phyloP scores from a whole-genome alignment of 129 eudicot species.

The Kitagawia praeruptora region DNA sequence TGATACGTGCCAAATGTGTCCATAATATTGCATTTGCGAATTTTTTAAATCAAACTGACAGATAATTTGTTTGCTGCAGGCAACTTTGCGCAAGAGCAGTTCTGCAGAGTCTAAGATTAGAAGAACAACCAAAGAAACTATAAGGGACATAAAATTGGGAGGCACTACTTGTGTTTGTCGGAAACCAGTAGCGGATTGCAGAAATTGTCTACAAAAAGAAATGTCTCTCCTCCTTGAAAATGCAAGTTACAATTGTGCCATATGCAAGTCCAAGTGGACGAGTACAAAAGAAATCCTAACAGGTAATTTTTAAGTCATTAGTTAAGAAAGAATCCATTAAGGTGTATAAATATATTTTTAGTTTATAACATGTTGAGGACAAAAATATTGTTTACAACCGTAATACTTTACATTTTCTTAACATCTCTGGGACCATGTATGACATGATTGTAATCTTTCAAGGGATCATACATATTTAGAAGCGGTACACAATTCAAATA shows the following conservation, averaged over 20 bases:
- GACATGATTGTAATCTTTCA: constrained; percentile 9
- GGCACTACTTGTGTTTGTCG: constrained; percentile 31
- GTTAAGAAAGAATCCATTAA: not conserved
- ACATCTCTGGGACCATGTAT: not conserved
- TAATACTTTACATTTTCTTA: not conserved
- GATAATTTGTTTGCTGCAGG: constrained; percentile 31
- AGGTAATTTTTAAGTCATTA: constrained; percentile 29
- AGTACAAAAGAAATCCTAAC: constrained; percentile 37
- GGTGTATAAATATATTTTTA: not conserved
- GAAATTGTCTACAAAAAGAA: constrained; percentile 36
- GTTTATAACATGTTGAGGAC: not conserved
- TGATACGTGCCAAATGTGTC: not conserved
- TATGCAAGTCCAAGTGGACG: constrained; percentile 76
- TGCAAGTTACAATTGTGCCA: constrained; percentile 35
- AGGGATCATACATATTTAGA: constrained; percentile 66
- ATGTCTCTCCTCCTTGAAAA: constrained; percentile 27
- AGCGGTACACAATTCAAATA: constrained; percentile 40
- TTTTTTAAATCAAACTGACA: not conserved
- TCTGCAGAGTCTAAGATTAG: constrained; percentile 47
- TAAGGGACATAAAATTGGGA: constrained; percentile 32
- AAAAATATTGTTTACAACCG: not conserved
- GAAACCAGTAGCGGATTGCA: constrained; percentile 30
- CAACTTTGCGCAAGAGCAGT: constrained; percentile 40
- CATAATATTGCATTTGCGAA: not conserved
- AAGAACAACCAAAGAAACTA: constrained; percentile 35